These are phyloP conservation scores for Jacaranda mimosifolia DNA, from an alignment of 257 asterid species.

Conservation along the genomic window DNA sequence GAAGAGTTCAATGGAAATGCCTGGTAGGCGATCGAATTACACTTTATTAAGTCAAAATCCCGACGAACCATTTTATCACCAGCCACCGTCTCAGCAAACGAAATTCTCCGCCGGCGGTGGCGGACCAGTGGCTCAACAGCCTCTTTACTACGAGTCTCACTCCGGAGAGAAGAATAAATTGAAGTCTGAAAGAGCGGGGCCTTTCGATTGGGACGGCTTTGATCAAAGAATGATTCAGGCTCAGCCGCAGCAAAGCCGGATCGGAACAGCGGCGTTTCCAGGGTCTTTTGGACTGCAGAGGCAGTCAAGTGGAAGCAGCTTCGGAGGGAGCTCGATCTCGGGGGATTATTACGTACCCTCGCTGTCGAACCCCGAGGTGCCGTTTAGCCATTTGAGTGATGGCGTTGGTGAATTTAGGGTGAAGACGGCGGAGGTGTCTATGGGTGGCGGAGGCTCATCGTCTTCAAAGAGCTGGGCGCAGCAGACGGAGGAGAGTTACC, in stretches of 20 bases:
- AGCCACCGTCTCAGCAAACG: constrained; percentile 48
- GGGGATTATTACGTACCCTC: constrained; percentile 75
- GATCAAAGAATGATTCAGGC: constrained; percentile 66
- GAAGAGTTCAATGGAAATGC: constrained; percentile 72
- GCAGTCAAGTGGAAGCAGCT: constrained; percentile 97
- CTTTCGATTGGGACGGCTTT: constrained; percentile 71
- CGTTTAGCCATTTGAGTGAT: constrained; percentile 48
- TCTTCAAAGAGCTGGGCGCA: constrained; percentile 93
- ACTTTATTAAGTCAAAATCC: constrained; percentile 70
- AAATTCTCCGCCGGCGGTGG: constrained; percentile 51
- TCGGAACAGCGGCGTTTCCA: constrained; percentile 56
- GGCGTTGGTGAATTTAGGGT: constrained; percentile 59
- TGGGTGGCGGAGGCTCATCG: constrained; percentile 60
- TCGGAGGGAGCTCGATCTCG: constrained; percentile 84
- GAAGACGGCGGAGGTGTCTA: constrained; percentile 54
- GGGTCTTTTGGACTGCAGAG: constrained; percentile 71
- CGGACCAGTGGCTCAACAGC: constrained; percentile 43
- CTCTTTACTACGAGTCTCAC: constrained; percentile 60
- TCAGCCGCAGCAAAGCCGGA: constrained; percentile 66
- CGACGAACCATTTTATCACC: constrained; percentile 64
- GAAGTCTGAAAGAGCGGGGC: constrained; percentile 50
- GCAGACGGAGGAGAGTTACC: constrained; percentile 98
- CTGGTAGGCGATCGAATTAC: constrained; percentile 79
- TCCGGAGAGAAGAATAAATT: constrained; percentile 65
- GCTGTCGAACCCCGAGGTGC: constrained; percentile 60